Percentiles rank a stretch among this genome's conserved stretches.
These are phyloP conservation scores for Penicillium macrosclerotiorum DNA, from an alignment of 495 filamentous ascomycete species.

Conservation along the genomic window DNA sequence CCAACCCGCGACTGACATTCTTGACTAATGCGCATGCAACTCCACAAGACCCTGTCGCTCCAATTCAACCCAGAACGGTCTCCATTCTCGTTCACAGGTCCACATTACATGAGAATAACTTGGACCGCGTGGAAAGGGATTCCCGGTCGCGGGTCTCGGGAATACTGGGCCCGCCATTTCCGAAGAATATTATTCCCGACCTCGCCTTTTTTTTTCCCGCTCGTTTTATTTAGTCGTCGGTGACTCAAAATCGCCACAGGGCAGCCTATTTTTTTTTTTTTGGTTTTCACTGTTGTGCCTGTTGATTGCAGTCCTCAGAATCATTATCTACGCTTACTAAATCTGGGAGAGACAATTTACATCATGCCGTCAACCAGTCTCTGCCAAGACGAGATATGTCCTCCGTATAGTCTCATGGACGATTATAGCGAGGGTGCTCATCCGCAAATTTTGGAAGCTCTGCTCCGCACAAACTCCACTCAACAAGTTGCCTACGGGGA, in stretches of 20 bases:
- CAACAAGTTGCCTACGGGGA: conserved; percentile 43
- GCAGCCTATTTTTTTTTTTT: too few species aligned
- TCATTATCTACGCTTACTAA: not conserved
- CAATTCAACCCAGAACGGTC: not conserved
- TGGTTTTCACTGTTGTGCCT: not conserved
- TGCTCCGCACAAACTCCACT: conserved; percentile 35
- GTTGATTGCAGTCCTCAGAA: conserved; percentile 1
- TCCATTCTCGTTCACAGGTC: conserved; percentile 1
- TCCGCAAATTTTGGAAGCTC: conserved; percentile 41
- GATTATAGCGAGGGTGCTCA: conserved; percentile 49
- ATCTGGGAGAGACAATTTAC: not conserved
- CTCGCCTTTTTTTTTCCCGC: conserved; percentile 13
- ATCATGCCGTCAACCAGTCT: conserved; percentile 28
- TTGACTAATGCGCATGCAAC: not conserved
- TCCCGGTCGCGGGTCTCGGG: conserved; percentile 21
- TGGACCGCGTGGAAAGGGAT: conserved; percentile 9
- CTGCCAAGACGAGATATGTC: conserved; percentile 29
- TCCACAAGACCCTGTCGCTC: not conserved
- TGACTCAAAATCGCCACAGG: conserved; percentile 14
- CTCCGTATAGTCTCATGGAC: conserved; percentile 43
- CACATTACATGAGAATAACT: conserved; percentile 21
- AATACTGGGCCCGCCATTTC: conserved; percentile 18
- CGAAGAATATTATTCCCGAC: conserved; percentile 20
- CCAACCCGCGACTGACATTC: not conserved
- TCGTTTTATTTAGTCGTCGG: conserved; percentile 13